phyloP scores from a whole-genome alignment of 805 yeast genomes.

The Sugiyamaella qingdaonensis region DNA sequence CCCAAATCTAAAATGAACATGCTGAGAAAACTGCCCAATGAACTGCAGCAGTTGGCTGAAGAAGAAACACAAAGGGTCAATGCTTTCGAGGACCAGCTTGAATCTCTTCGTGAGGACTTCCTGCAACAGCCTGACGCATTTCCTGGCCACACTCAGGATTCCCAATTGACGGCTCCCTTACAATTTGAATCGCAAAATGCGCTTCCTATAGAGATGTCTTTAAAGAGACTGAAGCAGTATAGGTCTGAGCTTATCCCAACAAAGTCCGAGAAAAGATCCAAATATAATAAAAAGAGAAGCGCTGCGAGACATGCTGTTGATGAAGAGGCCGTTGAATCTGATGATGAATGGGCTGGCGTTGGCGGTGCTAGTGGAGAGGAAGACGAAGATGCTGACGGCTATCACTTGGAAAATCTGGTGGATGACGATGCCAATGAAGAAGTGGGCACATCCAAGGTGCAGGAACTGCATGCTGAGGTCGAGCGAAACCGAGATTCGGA shows the following conservation, averaged over 20 bases:
- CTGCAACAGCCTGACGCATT: constrained; percentile 2
- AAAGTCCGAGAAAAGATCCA: neutral
- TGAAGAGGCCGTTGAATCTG: constrained; percentile 28
- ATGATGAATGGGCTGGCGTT: constrained; percentile 30
- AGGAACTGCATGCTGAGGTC: constrained; percentile 19
- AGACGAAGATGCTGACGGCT: constrained; percentile 17
- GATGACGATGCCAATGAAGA: constrained; percentile 21
- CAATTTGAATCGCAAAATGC: too few relatives aligned
- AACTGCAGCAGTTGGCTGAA: neutral
- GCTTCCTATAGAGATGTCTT: too few relatives aligned
- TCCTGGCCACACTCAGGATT: constrained; percentile 6
- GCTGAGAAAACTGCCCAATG: neutral
- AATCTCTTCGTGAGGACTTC: neutral
- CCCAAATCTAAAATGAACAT: constrained; percentile 4
- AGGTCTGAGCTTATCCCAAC: neutral
- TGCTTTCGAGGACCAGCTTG: neutral
- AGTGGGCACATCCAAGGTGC: constrained; percentile 15
- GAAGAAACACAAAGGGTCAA: neutral
- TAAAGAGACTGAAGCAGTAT: neutral
- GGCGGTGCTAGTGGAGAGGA: constrained; percentile 27
- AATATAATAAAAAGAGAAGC: constrained; percentile 12
- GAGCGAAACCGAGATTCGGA: constrained; percentile 21
- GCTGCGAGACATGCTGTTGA: constrained; percentile 19
- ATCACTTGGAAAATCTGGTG: constrained; percentile 22
- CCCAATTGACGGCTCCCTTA: constrained; percentile 11